These are phyloP conservation scores for Pleurotus cornucopiae DNA, from an alignment of 768 basidiomycete genomes.

Conservation along the genomic window DNA sequence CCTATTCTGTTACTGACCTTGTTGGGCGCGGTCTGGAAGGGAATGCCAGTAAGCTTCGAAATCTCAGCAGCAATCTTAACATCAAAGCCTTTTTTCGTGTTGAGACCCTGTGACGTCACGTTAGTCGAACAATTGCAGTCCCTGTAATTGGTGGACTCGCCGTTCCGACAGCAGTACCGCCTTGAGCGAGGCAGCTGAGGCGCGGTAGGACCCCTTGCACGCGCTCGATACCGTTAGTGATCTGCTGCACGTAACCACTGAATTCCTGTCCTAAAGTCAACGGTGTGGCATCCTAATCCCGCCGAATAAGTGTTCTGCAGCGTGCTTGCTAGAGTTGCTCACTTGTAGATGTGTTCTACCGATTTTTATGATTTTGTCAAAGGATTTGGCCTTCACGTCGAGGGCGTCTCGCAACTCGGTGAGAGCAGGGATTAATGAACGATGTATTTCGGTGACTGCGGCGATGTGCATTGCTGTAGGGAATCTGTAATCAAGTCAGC, in stretches of 20 bases:
- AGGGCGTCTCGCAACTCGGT: conserved; percentile 80
- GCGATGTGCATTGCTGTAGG: conserved; percentile 99
- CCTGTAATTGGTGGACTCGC: conserved; percentile 39
- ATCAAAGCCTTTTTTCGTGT: conserved; percentile 96
- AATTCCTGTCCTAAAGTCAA: conserved; percentile 98
- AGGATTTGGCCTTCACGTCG: conserved; percentile 74
- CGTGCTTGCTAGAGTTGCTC: not conserved
- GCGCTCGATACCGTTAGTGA: conserved; percentile 86
- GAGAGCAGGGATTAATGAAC: conserved; percentile 80
- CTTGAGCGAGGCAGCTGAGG: conserved; percentile 87
- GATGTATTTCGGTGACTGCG: conserved; percentile 83
- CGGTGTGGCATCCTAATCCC: conserved; percentile 85
- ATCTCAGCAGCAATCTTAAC: conserved; percentile 90
- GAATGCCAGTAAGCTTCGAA: conserved; percentile 82
- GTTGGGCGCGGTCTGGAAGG: conserved; percentile 97
- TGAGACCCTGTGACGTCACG: conserved; percentile 66
- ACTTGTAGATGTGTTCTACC: conserved; percentile 95
- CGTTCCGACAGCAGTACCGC: conserved; percentile 98
- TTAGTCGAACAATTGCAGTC: conserved; percentile 3
- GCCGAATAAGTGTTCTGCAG: not conserved
- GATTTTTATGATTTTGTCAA: conserved; percentile 95
- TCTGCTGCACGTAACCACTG: conserved; percentile 94
- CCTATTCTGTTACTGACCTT: conserved; percentile 50
- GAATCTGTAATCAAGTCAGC: conserved; percentile 54
- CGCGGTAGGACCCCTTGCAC: conserved; percentile 80